Evolutionary conservation across 2,329 filamentous ascomycete genomes (phyloP).

Genomic region (Fusarium anguioides): DNA sequence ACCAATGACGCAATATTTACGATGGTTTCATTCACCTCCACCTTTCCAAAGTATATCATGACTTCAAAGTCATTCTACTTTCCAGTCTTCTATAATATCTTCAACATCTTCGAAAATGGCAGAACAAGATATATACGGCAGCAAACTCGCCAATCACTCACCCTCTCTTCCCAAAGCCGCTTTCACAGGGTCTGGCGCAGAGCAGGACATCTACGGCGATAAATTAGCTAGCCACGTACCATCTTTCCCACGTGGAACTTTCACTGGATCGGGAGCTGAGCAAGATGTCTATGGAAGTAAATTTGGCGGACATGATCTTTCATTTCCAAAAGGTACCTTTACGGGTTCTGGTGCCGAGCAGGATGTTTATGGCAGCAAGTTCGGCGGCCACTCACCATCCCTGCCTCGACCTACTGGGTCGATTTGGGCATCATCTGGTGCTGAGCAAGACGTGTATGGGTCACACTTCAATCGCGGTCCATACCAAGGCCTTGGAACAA

Average conservation of each 20-base stretch:
- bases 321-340: not conserved
- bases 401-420: not conserved
- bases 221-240: not conserved
- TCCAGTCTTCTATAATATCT: not conserved
- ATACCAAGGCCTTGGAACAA: constrained; percentile 9
- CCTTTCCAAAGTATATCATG: constrained; percentile 5
- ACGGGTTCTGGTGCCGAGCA: constrained; percentile 7
- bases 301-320: not conserved
- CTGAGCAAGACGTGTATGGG: constrained; percentile 7
- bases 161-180: not conserved
- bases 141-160: not conserved
- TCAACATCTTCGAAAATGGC: constrained; percentile 1
- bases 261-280: constrained; percentile 6
- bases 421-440: not conserved
- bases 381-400: not conserved
- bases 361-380: constrained; percentile 4
- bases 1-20: constrained; percentile 31
- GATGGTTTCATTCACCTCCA: constrained; percentile 2
- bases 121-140: constrained; percentile 9
- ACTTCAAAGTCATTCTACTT: not conserved
- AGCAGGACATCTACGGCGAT: constrained; percentile 6
- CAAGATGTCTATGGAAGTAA: constrained; percentile 9
- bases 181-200: not conserved
- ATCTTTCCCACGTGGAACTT: not conserved
- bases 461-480: constrained; percentile 16